Base-by-base conservation (phyloP, 2,329 filamentous ascomycete genomes). In the Stemphylium vesicarium region DNA sequence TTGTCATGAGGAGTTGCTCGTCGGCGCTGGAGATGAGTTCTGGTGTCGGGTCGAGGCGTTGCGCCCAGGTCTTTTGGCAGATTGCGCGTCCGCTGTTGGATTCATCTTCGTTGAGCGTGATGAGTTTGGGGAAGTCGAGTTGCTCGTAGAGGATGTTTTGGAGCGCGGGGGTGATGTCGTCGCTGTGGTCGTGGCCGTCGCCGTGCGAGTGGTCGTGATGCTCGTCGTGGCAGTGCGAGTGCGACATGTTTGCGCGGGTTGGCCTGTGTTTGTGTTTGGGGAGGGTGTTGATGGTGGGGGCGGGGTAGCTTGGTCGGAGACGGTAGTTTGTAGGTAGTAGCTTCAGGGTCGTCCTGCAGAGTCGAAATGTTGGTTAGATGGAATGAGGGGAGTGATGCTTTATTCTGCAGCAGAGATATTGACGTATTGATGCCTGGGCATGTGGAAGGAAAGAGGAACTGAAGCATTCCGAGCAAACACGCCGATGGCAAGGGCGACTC, bases 61-160 rank as follows among this genome's bases (percentile, higher is more conserved):
- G 88, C 5, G 85, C 84, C 93, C 93, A 99, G 51, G 92, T 91
- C 82, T 99, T 99, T 78, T 92, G 87, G 32, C 96, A 85, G 26
- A 98, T 84, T 1, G 84, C 85, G 63, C 85, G 84, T 15, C 93
- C 95, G 0, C 87, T 84, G 55, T 87, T 85, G 7, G 86, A 79
- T 12, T 78, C 75, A 10, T 86, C 81, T 78, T 98, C 95, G 75
- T 99, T 99, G 50, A 97, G 79, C 0, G 94, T 95, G 33, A 82
- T 85, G 59, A 99, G 87, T 24, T 87, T 84, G 77, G 91, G 88
- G 78, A 98, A 97, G 74, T 93, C 86, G 76, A 99, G 92, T 74
- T 96, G 90, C 62, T 91, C 87, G 80, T 97, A 98, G 32, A 99
- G 87, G 37, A 92, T 92, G 67, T 88, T 89, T 77, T 98, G 94